These are phyloP conservation scores for Eucalyptus globulus DNA, from an alignment of 345 rosid species.

Conservation along the genomic window DNA sequence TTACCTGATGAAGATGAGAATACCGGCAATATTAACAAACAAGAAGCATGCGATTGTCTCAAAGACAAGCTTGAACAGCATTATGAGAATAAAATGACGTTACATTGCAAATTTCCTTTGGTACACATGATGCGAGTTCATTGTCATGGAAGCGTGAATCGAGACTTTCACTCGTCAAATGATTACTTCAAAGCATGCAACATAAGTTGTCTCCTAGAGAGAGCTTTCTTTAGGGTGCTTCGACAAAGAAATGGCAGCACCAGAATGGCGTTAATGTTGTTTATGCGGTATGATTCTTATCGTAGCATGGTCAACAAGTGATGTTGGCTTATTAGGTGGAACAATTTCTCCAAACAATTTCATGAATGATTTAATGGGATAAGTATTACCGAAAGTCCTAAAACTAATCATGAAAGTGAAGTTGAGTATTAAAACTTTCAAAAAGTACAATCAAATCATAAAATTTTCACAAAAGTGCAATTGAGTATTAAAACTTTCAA, in stretches of 20 bases:
- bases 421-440: rapidly evolving
- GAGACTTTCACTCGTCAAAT: neutral
- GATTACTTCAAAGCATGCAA: neutral
- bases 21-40: neutral
- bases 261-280: rapidly evolving
- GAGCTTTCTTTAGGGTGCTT: neutral
- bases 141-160: rapidly evolving
- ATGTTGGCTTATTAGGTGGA: neutral
- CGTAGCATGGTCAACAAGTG: neutral
- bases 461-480: rapidly evolving
- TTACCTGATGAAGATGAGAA: neutral
- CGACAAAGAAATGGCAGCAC: neutral
- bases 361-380: neutral
- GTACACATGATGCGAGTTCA: neutral
- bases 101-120: neutral
- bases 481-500: rapidly evolving
- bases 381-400: rapidly evolving
- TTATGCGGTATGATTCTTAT: neutral
- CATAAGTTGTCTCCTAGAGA: neutral
- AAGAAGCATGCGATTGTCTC: neutral
- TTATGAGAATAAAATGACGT: neutral
- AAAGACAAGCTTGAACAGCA: neutral
- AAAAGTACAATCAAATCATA: too few relatives aligned
- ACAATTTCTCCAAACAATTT: neutral
- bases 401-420: rapidly evolving